Base-by-base conservation (phyloP, 2,329 filamentous ascomycete species). In the Neonectria sp. region DNA sequence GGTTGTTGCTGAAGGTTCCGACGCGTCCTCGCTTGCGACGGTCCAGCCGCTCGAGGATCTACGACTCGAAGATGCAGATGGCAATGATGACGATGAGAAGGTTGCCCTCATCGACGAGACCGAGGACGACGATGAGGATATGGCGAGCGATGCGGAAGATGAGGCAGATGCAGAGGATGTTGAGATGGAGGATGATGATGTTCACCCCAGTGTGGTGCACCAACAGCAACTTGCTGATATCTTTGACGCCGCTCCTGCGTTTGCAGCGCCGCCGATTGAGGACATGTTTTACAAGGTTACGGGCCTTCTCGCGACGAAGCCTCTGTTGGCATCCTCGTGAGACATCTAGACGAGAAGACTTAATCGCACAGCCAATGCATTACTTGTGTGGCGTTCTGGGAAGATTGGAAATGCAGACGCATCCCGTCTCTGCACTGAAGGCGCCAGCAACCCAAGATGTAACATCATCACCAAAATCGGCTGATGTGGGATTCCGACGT, bases 281-380 rank as follows among this genome's bases (percentile, higher is more conserved):
- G 92, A 94, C 69, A 87, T 94, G 82, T 95, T 95, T 77, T 90
- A 92, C 79, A 89, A 90, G 79, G 90, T 95, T 45, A 88, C 92
- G 13, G 88, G 76, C 53, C 73, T 82, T 11, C 90, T 92, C 77
- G 86, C 88, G 1, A 83, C 87, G 67, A 91, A 89, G 78, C 85
- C 88, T 15, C 71, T 84, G 49, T 74, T 77, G 15, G 70, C 70
- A 35, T 73, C 66, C 57, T 74, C 62, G 65, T 66, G 63, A 67
- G 65, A 48, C 63, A 72, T 58, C 35, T 70, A 71, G 63, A 65
- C 64, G 60, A 70, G 64, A 56, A 49, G 43, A 65, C 33, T 57
- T 65, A 58, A 65, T 64, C 68, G 53, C 49, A 55, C 33, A 29
- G 40, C 6, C 40, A 45, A 35, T 8, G 29, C 37, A 49, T 55